Conservation (phyloP, 768 basidiomycete genomes). For the Hericium rajendrae region DNA sequence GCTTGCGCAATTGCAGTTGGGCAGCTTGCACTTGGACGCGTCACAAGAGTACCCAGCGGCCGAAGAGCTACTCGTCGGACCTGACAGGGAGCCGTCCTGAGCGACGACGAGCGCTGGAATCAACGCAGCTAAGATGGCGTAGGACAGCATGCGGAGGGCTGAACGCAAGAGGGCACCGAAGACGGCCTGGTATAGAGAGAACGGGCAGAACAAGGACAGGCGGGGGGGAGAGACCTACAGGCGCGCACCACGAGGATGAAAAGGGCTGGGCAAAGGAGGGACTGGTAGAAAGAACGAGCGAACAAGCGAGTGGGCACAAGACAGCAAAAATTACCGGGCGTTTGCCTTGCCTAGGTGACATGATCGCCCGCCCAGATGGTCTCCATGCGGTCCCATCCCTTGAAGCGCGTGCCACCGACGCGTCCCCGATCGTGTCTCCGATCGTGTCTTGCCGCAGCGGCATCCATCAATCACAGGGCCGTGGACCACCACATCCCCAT, state of each 20-base stretch:
- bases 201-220: not conserved
- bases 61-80: constrained; percentile 38
- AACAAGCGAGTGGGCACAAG: not conserved
- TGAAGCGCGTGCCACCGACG: too few relatives aligned
- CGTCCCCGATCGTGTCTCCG: too few relatives aligned
- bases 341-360: too few relatives aligned
- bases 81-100: constrained; percentile 43
- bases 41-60: constrained; percentile 71
- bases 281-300: not conserved
- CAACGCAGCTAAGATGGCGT: constrained; percentile 7
- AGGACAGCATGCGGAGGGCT: constrained; percentile 3
- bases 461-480: too few relatives aligned
- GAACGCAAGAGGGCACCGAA: not conserved
- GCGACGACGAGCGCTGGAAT: constrained; percentile 18
- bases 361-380: too few relatives aligned
- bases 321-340: not conserved
- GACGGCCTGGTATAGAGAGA: not conserved
- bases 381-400: too few relatives aligned
- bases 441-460: too few relatives aligned
- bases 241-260: too few relatives aligned
- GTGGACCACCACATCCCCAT: too few relatives aligned
- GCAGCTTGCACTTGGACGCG: constrained; percentile 51
- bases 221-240: not conserved
- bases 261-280: not conserved
- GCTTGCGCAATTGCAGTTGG: constrained; percentile 66